Percentiles rank a stretch among this genome's conserved stretches.
phyloP scores from a whole-genome alignment of 176 grass and related monocot genomes.

The Thalia dealbata region DNA sequence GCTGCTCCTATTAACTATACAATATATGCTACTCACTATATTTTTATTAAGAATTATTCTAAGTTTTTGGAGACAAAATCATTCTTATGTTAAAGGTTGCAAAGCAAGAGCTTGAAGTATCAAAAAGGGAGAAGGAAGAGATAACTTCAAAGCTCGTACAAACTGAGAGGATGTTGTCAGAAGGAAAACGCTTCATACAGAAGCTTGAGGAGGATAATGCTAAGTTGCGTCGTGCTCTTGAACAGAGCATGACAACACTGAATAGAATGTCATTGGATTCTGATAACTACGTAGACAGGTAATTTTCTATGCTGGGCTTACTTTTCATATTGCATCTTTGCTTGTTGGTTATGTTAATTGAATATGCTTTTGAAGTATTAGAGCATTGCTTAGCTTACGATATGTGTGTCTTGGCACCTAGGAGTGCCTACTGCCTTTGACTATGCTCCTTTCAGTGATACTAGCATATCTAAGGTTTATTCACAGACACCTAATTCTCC shows the following conservation, averaged over 20 bases:
- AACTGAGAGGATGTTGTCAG: slow-evolving; percentile 60
- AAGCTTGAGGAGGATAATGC: slow-evolving; percentile 95
- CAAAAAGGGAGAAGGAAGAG: slow-evolving; percentile 68
- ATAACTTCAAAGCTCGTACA: slow-evolving; percentile 50
- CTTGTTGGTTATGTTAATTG: neutral
- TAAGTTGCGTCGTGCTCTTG: slow-evolving; percentile 69
- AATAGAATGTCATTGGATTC: slow-evolving; percentile 97
- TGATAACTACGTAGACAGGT: slow-evolving; percentile 97
- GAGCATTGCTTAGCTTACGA: too few species aligned
- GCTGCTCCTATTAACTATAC: neutral
- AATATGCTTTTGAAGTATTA: neutral
- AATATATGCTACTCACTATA: neutral
- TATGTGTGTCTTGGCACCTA: too few species aligned
- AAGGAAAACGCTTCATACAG: slow-evolving; percentile 72
- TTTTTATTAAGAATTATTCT: neutral
- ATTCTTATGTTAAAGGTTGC: slow-evolving; percentile 37
- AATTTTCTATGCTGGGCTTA: neutral
- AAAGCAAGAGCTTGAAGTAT: slow-evolving; percentile 56
- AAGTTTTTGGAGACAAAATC: neutral
- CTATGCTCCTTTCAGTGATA: too few species aligned
- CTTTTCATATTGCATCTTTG: neutral
- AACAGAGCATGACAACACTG: slow-evolving; percentile 82
- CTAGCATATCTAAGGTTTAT: too few species aligned
- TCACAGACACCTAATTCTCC: too few species aligned
- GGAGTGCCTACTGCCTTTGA: too few species aligned